Evolutionary conservation across 2,329 filamentous ascomycete species (phyloP), one percentile per base, ranked within the genome.

Genomic region (Leptographium wingfieldii): DNA sequence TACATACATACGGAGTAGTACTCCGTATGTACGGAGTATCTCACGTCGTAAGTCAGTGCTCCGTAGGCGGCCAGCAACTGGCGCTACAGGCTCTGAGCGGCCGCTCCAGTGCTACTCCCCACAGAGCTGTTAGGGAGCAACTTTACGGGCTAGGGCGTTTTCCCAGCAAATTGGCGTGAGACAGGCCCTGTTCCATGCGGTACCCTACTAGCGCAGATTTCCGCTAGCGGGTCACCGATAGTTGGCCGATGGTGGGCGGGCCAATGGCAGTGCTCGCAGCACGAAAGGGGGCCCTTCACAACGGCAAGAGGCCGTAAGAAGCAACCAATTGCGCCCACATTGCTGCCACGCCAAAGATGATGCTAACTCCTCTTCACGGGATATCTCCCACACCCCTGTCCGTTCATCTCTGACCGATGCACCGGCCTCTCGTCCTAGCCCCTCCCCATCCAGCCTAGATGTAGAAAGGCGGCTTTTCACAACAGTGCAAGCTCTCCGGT

Each of bases 21-120:
- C 29, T 31, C 29, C 29, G 29, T 31, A 31, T 22, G 22, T 22
- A 22, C 22, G 22, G 22, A 22, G 22, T 22, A 22, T 22, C 22
- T 22, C 22, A 22, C 22, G 22, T 22, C 22, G 22, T 22, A 22
- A 22, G 22, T 7, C 7, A 4, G 29, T 31, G 10, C 33, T 35
- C 33, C 33, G 33, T 35, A 35, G 33, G 33, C 33, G 9, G 33
- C 33, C 33, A 35, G 33, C 33, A 35, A 35, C 33, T 35, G 33
- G 33, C 9, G 3, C 33, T 43, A 38, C 38, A 46, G 55, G 22
- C 55, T 38, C 3, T 19, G 16, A 54, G 51, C 51, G 31, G 27
- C 51, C 51, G 51, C 27, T 19, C 55, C 55, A 49, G 43, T 57
- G 43, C 55, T 48, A 57, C 55, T 48, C 43, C 55, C 55, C 55